Evolutionary conservation across 2,329 filamentous ascomycete species (phyloP), one percentile per base, ranked within the genome.

Genomic region (Trichoderma simmonsii): DNA sequence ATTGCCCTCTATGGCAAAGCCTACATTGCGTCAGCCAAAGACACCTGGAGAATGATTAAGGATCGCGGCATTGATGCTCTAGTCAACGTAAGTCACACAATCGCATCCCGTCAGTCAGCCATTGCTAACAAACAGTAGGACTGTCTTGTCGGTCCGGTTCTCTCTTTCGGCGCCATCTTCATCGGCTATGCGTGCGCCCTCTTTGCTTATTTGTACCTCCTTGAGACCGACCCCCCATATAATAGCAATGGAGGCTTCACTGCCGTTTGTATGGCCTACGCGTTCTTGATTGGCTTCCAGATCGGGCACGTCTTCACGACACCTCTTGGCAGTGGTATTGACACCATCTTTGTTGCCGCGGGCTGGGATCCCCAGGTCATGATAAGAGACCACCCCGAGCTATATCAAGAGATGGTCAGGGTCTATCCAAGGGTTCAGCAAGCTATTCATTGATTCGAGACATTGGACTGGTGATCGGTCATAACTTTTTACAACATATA

Each of bases 1-100:
- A 97, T 98, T 78, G 94, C 95, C 0, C 86, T 98, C 0, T 98
- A 98, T 79, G 95, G 95, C 21, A 97, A 97, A 81, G 84, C 92
- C 1, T 98, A 98, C 79, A 88, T 98, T 70, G 86, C 90, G 1
- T 93, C 94, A 0, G 94, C 95, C 43, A 97, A 97, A 82, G 93
- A 93, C 76, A 97, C 94, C 0, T 97, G 94, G 93, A 89, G 78
- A 72, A 93, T 97, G 92, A 95, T 97, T 85, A 95, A 94, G 80
- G 90, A 97, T 78, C 93, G 95, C 36, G 95, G 95, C 32, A 91
- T 98, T 73, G 95, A 98, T 77, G 94, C 93, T 0, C 88, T 98
- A 2, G 88, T 97, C 77, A 97, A 97, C 78, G 83, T 84, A 76
- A 77, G 82, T 75, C 15, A 14, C 32, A 30, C 18, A 7, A 4